Base-by-base conservation (phyloP, 1,284 basidiomycete genomes). In the Cutaneotrichosporon sp. region DNA sequence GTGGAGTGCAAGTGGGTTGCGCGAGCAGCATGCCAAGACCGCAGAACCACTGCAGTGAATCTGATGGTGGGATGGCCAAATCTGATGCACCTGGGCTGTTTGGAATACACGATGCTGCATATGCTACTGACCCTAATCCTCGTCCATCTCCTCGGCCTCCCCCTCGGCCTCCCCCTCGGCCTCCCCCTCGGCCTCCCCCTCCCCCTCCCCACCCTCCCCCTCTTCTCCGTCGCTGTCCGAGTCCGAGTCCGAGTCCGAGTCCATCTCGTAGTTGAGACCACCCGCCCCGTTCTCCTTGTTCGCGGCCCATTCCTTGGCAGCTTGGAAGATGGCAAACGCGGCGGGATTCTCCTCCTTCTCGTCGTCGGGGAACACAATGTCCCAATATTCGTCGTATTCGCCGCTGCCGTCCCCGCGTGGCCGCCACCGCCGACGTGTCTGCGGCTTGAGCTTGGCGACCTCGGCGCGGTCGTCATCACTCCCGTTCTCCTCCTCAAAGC, bases 331-430 rank as follows among this genome's bases (percentile, higher is more conserved):
- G 76, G 93, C 94, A 88, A 93, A 95, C 1, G 91, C 88, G 0
- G 91, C 89, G 0, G 94, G 91, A 74, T 96, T 95, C 52, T 89
- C 86, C 74, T 95, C 92, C 62, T 88, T 86, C 74, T 96, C 92
- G 84, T 97, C 94, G 83, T 97, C 94, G 36, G 92, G 88, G 80
- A 97, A 97, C 26, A 94, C 88, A 75, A 95, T 87, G 76, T 96
- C 93, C 89, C 90, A 96, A 76, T 95, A 85, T 74, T 86, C 93
- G 86, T 95, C 93, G 61, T 92, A 87, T 50, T 86, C 88, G 66
- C 90, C 89, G 2, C 90, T 89, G 8, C 89, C 90, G 76, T 92
- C 92, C 68, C 88, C 86, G 71, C 91, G 88, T 72, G 90, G 88
- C 61, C 89, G 85, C 72, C 91, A 88, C 71, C 89, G 87, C 82